Percentiles rank a stretch among this genome's conserved stretches.
Evolutionary conservation across 148 eudicot genomes (phyloP).

Genomic region (Fagopyrum tataricum): DNA sequence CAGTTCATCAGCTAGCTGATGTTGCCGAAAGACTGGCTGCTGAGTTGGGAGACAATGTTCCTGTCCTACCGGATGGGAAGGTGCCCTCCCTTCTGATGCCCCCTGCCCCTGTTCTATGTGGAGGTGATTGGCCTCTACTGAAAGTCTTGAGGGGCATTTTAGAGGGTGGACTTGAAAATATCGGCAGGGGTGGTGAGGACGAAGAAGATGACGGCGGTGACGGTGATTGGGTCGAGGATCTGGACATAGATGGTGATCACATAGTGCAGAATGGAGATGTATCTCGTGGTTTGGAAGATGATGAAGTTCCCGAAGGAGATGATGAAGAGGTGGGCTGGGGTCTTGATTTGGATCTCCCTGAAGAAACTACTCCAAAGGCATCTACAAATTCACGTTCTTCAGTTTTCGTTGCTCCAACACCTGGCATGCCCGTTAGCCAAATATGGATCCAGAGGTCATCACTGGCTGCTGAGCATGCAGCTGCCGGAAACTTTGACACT

Average conservation of each 20-base stretch:
- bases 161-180: slow-evolving; percentile 46
- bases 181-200: slow-evolving; percentile 27
- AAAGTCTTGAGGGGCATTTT: slow-evolving; percentile 61
- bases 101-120: slow-evolving; percentile 45
- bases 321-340: slow-evolving; percentile 89
- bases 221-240: slow-evolving; percentile 62
- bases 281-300: slow-evolving; percentile 8
- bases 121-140: slow-evolving; percentile 65
- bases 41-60: slow-evolving; percentile 53
- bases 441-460: slow-evolving; percentile 88
- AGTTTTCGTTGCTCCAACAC: slow-evolving; percentile 57
- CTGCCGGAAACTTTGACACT: slow-evolving; percentile 90
- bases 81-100: slow-evolving; percentile 58
- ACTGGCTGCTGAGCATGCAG: slow-evolving; percentile 92
- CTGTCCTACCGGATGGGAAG: slow-evolving; percentile 43
- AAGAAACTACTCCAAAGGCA: slow-evolving; percentile 71
- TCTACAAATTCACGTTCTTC: slow-evolving; percentile 36
- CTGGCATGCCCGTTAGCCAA: slow-evolving; percentile 89
- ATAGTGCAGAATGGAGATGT: slow-evolving; percentile 1
- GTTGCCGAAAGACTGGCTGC: slow-evolving; percentile 49
- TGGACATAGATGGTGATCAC: slow-evolving; percentile 37
- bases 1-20: slow-evolving; percentile 57
- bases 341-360: slow-evolving; percentile 86
- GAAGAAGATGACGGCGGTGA: slow-evolving; percentile 55
- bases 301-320: slow-evolving; percentile 39